Percentiles rank a stretch among this genome's conserved stretches.
phyloP scores from a whole-genome alignment of 176 grass and related monocot genomes.

The Elaeis guineensis region DNA sequence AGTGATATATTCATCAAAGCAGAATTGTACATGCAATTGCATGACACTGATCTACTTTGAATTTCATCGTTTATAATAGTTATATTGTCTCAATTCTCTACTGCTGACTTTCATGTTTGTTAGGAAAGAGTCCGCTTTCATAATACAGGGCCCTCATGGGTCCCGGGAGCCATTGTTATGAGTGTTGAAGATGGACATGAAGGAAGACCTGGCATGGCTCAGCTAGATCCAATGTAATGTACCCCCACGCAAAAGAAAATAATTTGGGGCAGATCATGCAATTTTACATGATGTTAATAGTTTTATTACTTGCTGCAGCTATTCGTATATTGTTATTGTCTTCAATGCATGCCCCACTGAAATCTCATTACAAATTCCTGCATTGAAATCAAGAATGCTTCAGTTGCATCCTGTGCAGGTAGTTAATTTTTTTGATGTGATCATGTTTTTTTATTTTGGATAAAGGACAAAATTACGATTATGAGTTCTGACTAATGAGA shows the following conservation, averaged over 20 bases:
- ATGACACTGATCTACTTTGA: no score
- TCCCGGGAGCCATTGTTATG: constrained; percentile 65
- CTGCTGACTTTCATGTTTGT: constrained; percentile 20
- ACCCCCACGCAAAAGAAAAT: no score
- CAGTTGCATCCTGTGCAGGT: constrained; percentile 81
- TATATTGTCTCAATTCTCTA: constrained; percentile 1
- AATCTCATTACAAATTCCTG: constrained; percentile 46
- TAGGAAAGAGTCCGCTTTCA: constrained; percentile 76
- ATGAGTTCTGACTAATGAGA: not conserved
- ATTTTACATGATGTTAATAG: no score
- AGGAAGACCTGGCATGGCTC: constrained; percentile 32
- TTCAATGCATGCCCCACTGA: constrained; percentile 64
- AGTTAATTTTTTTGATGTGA: constrained; percentile 9
- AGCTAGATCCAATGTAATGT: constrained; percentile 53
- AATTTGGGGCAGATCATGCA: no score
- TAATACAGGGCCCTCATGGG: constrained; percentile 58
- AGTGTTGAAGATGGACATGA: constrained; percentile 73
- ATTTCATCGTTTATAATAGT: no score
- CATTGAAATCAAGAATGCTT: constrained; percentile 37
- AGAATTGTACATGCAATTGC: no score
- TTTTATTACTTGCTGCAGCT: constrained; percentile 32
- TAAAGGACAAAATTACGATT: no score
- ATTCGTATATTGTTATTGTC: constrained; percentile 46
- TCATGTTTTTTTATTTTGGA: no score
- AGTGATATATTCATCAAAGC: not conserved